Base-by-base conservation (phyloP, 768 basidiomycete species). In the Sporobolomyces roseus region DNA sequence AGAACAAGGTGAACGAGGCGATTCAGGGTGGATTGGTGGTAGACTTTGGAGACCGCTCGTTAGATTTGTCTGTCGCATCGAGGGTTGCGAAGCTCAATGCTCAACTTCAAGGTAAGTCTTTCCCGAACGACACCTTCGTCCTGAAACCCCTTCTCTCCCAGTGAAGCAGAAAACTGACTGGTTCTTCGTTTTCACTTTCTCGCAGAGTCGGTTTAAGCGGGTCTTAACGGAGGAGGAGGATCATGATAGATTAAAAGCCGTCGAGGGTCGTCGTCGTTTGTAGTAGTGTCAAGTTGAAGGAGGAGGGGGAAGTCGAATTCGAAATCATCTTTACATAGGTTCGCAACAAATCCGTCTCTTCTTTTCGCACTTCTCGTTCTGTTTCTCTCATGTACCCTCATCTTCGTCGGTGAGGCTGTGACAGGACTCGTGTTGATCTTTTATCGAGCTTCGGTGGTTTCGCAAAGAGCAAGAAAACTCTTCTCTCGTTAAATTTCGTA, bases 41-140 rank as follows among this genome's bases (percentile, higher is more conserved):
- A 55, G 96, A 99, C 81, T 92, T 99, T 77, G 94, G 93, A 71
- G 96, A 97, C 83, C 94, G 94, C 83, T 92, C 91, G 61, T 89
- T 99, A 75, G 96, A 99, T 81, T 84, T 98, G 66, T 93, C 91
- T 75, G 93, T 94, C 63, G 87, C 87, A 55, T 91, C 91, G 38
- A 90, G 91, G 62, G 91, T 98, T 76, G 94, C 87, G 79, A 94
- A 93, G 81, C 85, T 97, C 78, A 97, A 97, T 84, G 85, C 85
- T 73, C 84, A 88, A 76, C 82, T 98, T 58, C 85, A 88, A 78
- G 86, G 63, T 61, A 5, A 38, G 71, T 48, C 38, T n/a, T n/a
- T n/a, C n/a, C n/a, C n/a, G n/a, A n/a, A n/a, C n/a, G n/a, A n/a
- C n/a, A n/a, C n/a, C n/a, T n/a, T n/a, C 8, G 19, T 4, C 25